Conservation (phyloP, 176 grass and related monocot genomes). For the Eragrostis nindensis region DNA sequence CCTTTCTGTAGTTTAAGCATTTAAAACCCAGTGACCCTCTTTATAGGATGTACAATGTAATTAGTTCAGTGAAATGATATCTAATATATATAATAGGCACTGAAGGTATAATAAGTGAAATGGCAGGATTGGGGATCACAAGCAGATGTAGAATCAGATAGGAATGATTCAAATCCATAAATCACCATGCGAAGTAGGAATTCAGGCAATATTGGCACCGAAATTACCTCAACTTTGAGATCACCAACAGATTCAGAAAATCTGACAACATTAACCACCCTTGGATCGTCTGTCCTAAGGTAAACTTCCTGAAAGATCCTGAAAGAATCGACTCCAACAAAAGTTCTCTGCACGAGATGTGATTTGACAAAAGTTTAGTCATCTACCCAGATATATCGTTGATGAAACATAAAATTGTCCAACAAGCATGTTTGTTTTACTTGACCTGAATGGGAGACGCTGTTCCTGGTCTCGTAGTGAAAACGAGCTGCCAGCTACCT, state of each 20-base stretch:
- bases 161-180: conserved; percentile 2
- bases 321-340: conserved; percentile 92
- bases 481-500: conserved; percentile 91
- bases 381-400: not conserved
- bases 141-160: not conserved
- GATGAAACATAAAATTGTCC: conserved; percentile 33
- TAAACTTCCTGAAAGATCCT: conserved; percentile 95
- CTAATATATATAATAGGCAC: not conserved
- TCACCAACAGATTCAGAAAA: conserved; percentile 95
- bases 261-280: conserved; percentile 86
- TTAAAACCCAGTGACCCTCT: not conserved
- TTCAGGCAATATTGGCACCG: conserved; percentile 9
- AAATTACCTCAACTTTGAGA: conserved; percentile 83
- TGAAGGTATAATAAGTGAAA: conserved; percentile 14
- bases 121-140: conserved; percentile 3
- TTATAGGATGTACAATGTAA: conserved; percentile 1
- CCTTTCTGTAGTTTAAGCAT: conserved; percentile 9
- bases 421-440: conserved; percentile 25
- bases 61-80: not conserved
- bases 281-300: conserved; percentile 83
- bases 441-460: conserved; percentile 94
- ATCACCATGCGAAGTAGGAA: not conserved
- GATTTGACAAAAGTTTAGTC: conserved; percentile 32
- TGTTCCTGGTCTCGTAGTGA: conserved; percentile 95
- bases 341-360: conserved; percentile 74